Percentiles rank a stretch among this genome's conserved stretches.
phyloP scores from a whole-genome alignment of 495 filamentous ascomycete species.

The Pyronema domesticum region DNA sequence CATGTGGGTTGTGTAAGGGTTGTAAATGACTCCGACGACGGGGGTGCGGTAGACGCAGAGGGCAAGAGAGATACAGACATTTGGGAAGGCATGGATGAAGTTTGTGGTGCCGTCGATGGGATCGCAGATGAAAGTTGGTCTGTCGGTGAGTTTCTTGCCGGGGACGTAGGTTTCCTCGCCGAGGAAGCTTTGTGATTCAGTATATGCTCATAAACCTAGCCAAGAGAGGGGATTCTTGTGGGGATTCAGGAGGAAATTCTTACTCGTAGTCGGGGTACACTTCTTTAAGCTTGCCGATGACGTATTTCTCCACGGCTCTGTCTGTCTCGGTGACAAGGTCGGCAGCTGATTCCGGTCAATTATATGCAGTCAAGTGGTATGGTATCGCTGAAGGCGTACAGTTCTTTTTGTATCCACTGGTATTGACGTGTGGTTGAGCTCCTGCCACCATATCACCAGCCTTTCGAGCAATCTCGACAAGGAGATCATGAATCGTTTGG shows the following conservation, averaged over 20 bases:
- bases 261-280: constrained; percentile 49
- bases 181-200: constrained; percentile 35
- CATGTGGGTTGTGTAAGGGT: constrained; percentile 40
- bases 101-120: constrained; percentile 84
- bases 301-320: constrained; percentile 59
- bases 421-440: constrained; percentile 48
- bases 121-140: constrained; percentile 74
- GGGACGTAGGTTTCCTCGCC: constrained; percentile 75
- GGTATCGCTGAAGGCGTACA: constrained; percentile 33
- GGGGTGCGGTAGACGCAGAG: constrained; percentile 46
- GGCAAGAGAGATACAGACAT: constrained; percentile 67
- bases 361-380: constrained; percentile 5
- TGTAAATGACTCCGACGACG: constrained; percentile 66
- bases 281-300: constrained; percentile 42
- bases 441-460: constrained; percentile 68
- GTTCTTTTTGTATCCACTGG: constrained; percentile 64
- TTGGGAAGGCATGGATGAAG: constrained; percentile 67
- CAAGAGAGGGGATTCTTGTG: neutral
- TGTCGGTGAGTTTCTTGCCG: constrained; percentile 41
- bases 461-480: constrained; percentile 53
- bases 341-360: constrained; percentile 33
- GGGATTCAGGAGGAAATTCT: constrained; percentile 6
- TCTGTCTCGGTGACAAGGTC: constrained; percentile 83
- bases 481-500: constrained; percentile 60
- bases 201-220: neutral